Evolutionary conservation across 208 protist species (phyloP).

Genomic region (Leishmania arabica): DNA sequence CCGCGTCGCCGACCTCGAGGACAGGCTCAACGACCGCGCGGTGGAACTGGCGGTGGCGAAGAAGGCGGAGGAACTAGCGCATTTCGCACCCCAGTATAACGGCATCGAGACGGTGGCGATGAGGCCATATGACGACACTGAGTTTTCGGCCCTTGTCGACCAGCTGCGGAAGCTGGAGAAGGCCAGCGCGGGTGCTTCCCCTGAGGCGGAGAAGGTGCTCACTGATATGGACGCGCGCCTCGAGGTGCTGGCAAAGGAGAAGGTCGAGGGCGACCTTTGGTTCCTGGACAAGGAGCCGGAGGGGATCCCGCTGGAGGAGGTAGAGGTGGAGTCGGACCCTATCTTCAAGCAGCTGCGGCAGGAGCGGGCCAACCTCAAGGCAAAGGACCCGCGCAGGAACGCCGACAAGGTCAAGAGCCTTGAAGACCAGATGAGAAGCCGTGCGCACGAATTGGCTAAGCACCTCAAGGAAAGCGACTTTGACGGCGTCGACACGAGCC

Average conservation of each 20-base stretch:
- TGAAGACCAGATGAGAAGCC: slow-evolving; percentile 65
- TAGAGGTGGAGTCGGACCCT: slow-evolving; percentile 50
- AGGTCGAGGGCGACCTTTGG: slow-evolving; percentile 67
- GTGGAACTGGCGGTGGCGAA: slow-evolving; percentile 60
- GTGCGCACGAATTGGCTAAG: slow-evolving; percentile 60
- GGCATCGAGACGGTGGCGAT: slow-evolving; percentile 61
- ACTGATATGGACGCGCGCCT: slow-evolving; percentile 50
- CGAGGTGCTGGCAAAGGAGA: slow-evolving; percentile 52
- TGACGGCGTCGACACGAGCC: slow-evolving; percentile 55
- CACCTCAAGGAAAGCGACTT: slow-evolving; percentile 52
- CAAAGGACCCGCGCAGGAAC: slow-evolving; percentile 56
- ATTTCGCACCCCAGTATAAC: slow-evolving; percentile 51
- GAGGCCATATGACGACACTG: slow-evolving; percentile 56
- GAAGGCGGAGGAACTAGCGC: slow-evolving; percentile 58
- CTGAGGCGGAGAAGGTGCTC: slow-evolving; percentile 40
- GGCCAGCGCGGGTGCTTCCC: slow-evolving; percentile 24
- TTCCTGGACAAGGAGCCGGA: slow-evolving; percentile 76
- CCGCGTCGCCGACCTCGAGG: slow-evolving; percentile 65
- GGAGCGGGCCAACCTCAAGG: slow-evolving; percentile 64
- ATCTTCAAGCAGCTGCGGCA: slow-evolving; percentile 46
- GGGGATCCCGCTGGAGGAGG: slow-evolving; percentile 63
- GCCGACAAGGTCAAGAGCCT: slow-evolving; percentile 51
- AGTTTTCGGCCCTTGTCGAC: slow-evolving; percentile 59
- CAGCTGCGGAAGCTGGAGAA: slow-evolving; percentile 53
- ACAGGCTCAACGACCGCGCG: slow-evolving; percentile 63